Evolutionary conservation across 148 eudicot species (phyloP).

Genomic region (Suaeda aralocaspica): DNA sequence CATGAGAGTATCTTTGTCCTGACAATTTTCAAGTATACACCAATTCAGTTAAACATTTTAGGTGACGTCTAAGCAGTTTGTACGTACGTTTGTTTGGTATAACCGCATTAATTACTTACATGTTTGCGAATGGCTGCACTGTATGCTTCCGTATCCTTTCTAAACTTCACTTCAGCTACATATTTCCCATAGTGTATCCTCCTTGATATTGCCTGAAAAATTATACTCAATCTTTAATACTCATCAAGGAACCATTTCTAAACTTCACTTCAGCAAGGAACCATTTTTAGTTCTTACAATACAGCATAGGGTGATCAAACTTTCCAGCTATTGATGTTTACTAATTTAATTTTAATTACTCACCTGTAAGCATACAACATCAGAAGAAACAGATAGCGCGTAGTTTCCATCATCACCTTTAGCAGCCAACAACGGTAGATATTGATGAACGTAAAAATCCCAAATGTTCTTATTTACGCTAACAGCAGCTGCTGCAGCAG

Average conservation of each 20-base stretch:
- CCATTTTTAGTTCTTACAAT: neutral
- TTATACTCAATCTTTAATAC: neutral
- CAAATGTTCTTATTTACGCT: conserved; percentile 61
- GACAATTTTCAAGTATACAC: conserved; percentile 13
- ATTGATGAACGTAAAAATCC: conserved; percentile 58
- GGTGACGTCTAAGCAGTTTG: too few species aligned
- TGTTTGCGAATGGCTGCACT: conserved; percentile 56
- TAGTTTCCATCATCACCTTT: conserved; percentile 82
- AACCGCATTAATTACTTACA: too few species aligned
- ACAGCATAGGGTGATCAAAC: neutral
- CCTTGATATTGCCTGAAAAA: conserved; percentile 70
- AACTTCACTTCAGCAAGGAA: too few species aligned
- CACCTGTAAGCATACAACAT: conserved; percentile 85
- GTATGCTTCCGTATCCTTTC: conserved; percentile 56
- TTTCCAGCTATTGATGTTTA: too few species aligned
- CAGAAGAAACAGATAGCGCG: conserved; percentile 53
- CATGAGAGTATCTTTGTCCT: conserved; percentile 67
- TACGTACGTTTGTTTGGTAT: too few species aligned
- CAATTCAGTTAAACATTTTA: neutral
- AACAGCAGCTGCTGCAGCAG: conserved; percentile 50
- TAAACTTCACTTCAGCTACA: conserved; percentile 83
- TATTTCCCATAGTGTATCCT: conserved; percentile 87
- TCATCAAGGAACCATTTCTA: too few species aligned
- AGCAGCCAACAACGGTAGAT: conserved; percentile 50
- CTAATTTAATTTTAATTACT: too few species aligned